A percentile compares a stretch with the other conserved stretches of the same genome.
Conservation (phyloP, 2,329 filamentous ascomycete species). For the Hypoxylon rubiginosum region DNA sequence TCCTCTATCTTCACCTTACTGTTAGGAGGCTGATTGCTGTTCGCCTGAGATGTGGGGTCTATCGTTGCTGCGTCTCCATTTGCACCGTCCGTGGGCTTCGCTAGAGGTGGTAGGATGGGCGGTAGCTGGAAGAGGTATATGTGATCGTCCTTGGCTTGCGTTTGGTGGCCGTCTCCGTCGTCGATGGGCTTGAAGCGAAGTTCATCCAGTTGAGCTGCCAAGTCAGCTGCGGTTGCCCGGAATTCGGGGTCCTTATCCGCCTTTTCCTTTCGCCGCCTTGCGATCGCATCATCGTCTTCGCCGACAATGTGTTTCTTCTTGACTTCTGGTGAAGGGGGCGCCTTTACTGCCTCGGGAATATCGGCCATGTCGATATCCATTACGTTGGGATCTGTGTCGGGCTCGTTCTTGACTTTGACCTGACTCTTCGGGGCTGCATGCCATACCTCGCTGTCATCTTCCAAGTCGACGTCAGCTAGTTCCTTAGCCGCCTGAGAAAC, state of each 20-base stretch:
- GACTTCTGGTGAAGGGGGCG: constrained; percentile 51
- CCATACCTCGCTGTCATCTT: constrained; percentile 59
- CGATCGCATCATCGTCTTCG: constrained; percentile 36
- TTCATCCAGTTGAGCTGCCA: constrained; percentile 51
- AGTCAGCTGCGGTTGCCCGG: constrained; percentile 44
- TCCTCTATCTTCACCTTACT: constrained; percentile 49
- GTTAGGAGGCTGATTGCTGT: constrained; percentile 2
- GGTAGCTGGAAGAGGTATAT: constrained; percentile 76
- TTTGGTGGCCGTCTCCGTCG: constrained; percentile 16
- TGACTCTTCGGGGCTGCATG: constrained; percentile 54
- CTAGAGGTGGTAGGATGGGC: constrained; percentile 70
- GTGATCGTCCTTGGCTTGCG: constrained; percentile 62
- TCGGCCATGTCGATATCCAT: constrained; percentile 59
- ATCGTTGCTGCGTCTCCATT: constrained; percentile 38
- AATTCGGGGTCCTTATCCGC: constrained; percentile 50
- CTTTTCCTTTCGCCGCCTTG: constrained; percentile 49
- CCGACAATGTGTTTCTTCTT: constrained; percentile 49
- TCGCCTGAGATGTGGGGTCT: constrained; percentile 45
- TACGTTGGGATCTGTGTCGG: constrained; percentile 55
- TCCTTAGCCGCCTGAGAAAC: constrained; percentile 55
- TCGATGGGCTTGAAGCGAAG: constrained; percentile 48
- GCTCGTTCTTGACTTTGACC: constrained; percentile 61
- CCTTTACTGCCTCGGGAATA: constrained; percentile 54
- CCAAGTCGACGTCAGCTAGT: constrained; percentile 46
- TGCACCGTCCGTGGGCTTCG: constrained; percentile 41